Percentiles rank a stretch among this genome's conserved stretches.
These are phyloP conservation scores for Stephania cephalantha DNA, from an alignment of 164 flowering plant species.

Conservation along the genomic window DNA sequence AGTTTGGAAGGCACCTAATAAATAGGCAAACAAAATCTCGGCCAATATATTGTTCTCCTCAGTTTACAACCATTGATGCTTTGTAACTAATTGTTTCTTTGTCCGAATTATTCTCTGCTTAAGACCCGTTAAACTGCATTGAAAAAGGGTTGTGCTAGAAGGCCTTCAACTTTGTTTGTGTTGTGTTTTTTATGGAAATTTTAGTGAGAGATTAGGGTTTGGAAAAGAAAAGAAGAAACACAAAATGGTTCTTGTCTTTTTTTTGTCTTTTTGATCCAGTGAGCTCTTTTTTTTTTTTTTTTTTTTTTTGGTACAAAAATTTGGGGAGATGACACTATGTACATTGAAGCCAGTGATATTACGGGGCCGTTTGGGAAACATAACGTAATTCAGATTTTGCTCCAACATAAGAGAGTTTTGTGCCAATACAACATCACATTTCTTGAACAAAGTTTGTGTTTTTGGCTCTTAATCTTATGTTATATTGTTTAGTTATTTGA, in stretches of 20 bases:
- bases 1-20: too few species aligned
- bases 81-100: neutral
- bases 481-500: neutral
- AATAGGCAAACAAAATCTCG: too few species aligned
- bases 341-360: neutral
- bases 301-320: neutral
- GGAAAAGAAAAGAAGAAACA: neutral
- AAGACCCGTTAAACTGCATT: conserved; percentile 2
- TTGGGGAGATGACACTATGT: neutral
- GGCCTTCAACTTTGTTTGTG: neutral
- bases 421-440: neutral
- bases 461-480: neutral
- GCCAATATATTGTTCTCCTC: too few species aligned
- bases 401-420: neutral
- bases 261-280: neutral
- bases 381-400: conserved; percentile 1
- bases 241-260: neutral
- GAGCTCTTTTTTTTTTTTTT: too few species aligned
- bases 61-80: neutral
- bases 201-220: neutral
- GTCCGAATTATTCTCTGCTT: neutral
- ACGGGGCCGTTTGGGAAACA: neutral
- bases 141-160: neutral
- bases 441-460: neutral
- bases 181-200: neutral